These are phyloP conservation scores for Phytophthora macrochlamydospora DNA, from an alignment of 352 stramenopile species.

Conservation along the genomic window DNA sequence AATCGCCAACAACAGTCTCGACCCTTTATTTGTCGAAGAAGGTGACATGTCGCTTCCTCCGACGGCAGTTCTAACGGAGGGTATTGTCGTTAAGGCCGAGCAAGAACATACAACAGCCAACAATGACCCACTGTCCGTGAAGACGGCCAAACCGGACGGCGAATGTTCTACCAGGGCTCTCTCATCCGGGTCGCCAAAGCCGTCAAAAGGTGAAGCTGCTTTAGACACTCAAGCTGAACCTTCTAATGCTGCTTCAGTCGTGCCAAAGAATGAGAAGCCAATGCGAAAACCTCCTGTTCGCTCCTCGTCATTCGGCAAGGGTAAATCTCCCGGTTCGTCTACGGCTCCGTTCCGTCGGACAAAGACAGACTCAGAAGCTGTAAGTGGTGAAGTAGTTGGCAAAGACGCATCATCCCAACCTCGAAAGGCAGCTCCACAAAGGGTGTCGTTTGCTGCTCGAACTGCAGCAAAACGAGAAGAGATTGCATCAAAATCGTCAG, in stretches of 20 bases:
- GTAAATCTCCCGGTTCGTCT: constrained; percentile 5
- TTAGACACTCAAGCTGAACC: no score
- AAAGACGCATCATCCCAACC: constrained; percentile 6
- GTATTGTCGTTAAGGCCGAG: not conserved
- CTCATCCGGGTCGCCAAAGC: no score
- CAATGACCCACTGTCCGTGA: not conserved
- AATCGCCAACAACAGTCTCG: not conserved
- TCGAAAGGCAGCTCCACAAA: constrained; percentile 1
- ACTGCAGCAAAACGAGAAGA: constrained; percentile 30
- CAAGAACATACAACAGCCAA: constrained; percentile 1
- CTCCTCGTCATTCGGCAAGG: constrained; percentile 31
- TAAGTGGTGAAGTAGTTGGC: not conserved
- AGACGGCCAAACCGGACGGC: no score
- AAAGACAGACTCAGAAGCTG: constrained; percentile 30
- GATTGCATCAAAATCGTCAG: not conserved
- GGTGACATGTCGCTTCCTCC: constrained; percentile 19
- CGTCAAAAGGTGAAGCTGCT: no score
- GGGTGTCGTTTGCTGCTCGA: constrained; percentile 37
- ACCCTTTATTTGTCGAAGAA: not conserved
- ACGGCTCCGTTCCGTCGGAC: constrained; percentile 23
- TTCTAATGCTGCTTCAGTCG: no score
- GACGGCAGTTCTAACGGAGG: not conserved
- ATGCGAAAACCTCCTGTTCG: constrained; percentile 7
- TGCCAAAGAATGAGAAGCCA: not conserved
- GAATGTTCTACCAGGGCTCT: no score